Percentiles rank a stretch among this genome's conserved stretches.
phyloP scores from a whole-genome alignment of 2,329 filamentous ascomycete genomes.

The Aspergillaceae sp. region DNA sequence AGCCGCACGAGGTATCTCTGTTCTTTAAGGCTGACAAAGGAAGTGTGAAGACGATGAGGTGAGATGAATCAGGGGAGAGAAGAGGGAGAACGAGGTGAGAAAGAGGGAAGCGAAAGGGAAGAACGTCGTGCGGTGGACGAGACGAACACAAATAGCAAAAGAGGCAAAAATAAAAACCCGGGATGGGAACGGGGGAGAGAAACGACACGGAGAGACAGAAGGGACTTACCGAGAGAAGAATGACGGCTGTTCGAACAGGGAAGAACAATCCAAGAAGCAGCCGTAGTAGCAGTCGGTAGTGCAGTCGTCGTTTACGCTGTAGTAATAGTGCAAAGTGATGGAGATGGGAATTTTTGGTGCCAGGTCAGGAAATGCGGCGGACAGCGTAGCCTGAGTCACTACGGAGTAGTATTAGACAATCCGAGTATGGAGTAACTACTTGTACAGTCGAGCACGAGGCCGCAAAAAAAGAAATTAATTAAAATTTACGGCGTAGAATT shows the following conservation, averaged over 20 bases:
- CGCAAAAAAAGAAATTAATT: not conserved
- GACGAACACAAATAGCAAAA: constrained; percentile 1
- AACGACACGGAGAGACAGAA: not conserved
- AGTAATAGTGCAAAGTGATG: not conserved
- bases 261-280: not conserved
- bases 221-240: constrained; percentile 6
- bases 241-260: too few relatives aligned
- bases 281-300: not conserved
- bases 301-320: too few relatives aligned
- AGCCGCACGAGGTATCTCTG: not conserved
- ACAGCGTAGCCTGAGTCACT: constrained; percentile 33
- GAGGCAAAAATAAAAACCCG: constrained; percentile 4
- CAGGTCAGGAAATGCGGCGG: constrained; percentile 28
- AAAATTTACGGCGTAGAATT: not conserved
- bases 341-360: constrained; percentile 27
- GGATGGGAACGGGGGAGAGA: constrained; percentile 1
- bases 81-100: constrained; percentile 1
- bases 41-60: constrained; percentile 5
- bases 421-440: not conserved
- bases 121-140: constrained; percentile 1
- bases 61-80: constrained; percentile 9
- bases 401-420: constrained; percentile 2
- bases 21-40: not conserved
- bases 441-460: too few relatives aligned
- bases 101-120: constrained; percentile 2